Conservation (phyloP, 2,329 filamentous ascomycete species). For the Blumeria graminis region DNA sequence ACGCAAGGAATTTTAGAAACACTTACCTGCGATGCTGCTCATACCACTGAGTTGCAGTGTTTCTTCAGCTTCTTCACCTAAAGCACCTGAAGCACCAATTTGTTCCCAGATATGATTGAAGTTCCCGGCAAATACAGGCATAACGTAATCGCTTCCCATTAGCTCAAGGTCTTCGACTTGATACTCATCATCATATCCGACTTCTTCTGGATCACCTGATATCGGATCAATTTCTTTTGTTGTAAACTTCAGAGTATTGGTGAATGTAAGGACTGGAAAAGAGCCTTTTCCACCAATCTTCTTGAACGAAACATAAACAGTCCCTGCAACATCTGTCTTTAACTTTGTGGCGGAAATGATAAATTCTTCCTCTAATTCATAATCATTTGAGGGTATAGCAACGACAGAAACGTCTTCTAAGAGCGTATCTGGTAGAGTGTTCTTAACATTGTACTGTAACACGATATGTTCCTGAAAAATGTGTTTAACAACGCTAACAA, state of each 20-base stretch:
- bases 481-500: conserved; percentile 83
- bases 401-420: conserved; percentile 74
- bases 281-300: conserved; percentile 51
- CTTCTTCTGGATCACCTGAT: conserved; percentile 76
- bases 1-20: background rate
- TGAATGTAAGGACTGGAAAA: conserved; percentile 63
- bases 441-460: conserved; percentile 91
- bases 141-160: conserved; percentile 74
- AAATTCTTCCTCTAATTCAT: conserved; percentile 73
- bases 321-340: conserved; percentile 63
- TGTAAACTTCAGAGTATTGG: conserved; percentile 86
- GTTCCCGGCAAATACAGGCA: conserved; percentile 81
- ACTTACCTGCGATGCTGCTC: conserved; percentile 71
- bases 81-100: conserved; percentile 60
- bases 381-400: conserved; percentile 56
- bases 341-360: conserved; percentile 75
- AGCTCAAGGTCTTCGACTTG: conserved; percentile 87
- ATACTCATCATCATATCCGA: conserved; percentile 92
- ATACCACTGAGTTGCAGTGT: conserved; percentile 69
- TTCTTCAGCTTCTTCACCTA: conserved; percentile 68
- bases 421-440: conserved; percentile 77
- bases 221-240: conserved; percentile 94
- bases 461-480: conserved; percentile 95
- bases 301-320: conserved; percentile 86
- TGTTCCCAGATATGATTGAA: conserved; percentile 95